A percentile compares a stretch with the other conserved stretches of the same genome.
Evolutionary conservation across 768 basidiomycete genomes (phyloP).

Genomic region (Bullera alba): DNA sequence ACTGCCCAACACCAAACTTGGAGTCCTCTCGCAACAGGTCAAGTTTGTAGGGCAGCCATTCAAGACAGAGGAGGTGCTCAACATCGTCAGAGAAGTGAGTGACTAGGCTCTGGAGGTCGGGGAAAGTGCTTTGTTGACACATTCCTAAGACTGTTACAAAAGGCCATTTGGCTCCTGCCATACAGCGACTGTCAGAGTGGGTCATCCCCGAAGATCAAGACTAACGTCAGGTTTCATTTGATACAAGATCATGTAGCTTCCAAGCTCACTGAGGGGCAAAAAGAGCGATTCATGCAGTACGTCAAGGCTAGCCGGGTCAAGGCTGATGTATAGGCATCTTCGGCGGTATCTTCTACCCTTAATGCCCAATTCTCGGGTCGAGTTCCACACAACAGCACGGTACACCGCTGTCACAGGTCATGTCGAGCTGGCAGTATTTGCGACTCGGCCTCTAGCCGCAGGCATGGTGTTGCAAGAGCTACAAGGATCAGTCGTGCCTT

Average conservation of each 20-base stretch:
- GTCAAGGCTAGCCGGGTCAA: constrained; percentile 3
- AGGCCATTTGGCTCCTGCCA: constrained; percentile 17
- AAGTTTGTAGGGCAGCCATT: constrained; percentile 37
- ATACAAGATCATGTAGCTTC: constrained; percentile 26
- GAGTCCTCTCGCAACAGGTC: constrained; percentile 42
- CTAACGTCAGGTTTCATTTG: constrained; percentile 21
- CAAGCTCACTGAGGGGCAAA: constrained; percentile 23
- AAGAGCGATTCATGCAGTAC: constrained; percentile 34
- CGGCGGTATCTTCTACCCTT: constrained; percentile 35
- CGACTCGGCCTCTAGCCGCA: constrained; percentile 25
- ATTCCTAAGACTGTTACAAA: constrained; percentile 26
- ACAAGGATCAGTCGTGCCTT: constrained; percentile 37
- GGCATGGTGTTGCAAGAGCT: constrained; percentile 29
- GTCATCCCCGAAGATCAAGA: constrained; percentile 1
- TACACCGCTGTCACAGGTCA: constrained; percentile 38
- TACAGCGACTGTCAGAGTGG: constrained; percentile 32
- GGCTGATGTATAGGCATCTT: constrained; percentile 25
- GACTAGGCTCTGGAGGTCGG: not conserved
- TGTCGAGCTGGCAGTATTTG: constrained; percentile 38
- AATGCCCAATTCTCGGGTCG: constrained; percentile 35
- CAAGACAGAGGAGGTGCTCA: constrained; percentile 36
- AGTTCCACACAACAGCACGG: constrained; percentile 37
- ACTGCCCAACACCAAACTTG: constrained; percentile 35
- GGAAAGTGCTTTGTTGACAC: not conserved
- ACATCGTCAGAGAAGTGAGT: constrained; percentile 37